These are phyloP conservation scores for Xylaria sp. DNA, from an alignment of 2,329 filamentous ascomycete genomes.

Conservation along the genomic window DNA sequence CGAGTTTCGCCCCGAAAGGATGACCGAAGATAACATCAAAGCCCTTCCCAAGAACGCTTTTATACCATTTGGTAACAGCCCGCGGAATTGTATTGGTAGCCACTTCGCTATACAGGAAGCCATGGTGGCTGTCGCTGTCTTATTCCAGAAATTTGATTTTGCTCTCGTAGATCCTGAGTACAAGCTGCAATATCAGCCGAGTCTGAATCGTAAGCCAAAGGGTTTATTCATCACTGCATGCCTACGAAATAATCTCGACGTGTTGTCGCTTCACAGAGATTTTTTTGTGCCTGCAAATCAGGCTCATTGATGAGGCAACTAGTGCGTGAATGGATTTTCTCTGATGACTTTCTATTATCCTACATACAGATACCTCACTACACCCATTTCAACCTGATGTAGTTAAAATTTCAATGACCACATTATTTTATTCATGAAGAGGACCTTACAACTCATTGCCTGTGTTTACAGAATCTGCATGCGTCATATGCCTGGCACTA, in stretches of 20 bases:
- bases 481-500: too few relatives aligned
- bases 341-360: too few relatives aligned
- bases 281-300: constrained; percentile 13
- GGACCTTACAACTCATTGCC: too few relatives aligned
- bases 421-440: too few relatives aligned
- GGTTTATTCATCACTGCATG: constrained; percentile 28
- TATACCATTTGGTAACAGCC: constrained; percentile 34
- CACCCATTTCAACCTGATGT: too few relatives aligned
- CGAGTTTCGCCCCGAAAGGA: constrained; percentile 59
- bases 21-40: constrained; percentile 57
- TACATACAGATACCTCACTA: too few relatives aligned
- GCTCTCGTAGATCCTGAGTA: constrained; percentile 32
- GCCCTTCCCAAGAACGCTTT: constrained; percentile 42
- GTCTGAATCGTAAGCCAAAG: constrained; percentile 28
- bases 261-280: constrained; percentile 27
- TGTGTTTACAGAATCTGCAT: too few relatives aligned
- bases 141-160: constrained; percentile 39
- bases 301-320: background rate
- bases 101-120: constrained; percentile 37
- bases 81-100: constrained; percentile 31
- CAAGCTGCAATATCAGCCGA: constrained; percentile 24
- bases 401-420: too few relatives aligned
- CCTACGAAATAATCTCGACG: constrained; percentile 23
- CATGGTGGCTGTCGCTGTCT: constrained; percentile 25
- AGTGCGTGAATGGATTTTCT: background rate